phyloP scores from a whole-genome alignment of 2,329 filamentous ascomycete genomes.

The Fusarium sp. region DNA sequence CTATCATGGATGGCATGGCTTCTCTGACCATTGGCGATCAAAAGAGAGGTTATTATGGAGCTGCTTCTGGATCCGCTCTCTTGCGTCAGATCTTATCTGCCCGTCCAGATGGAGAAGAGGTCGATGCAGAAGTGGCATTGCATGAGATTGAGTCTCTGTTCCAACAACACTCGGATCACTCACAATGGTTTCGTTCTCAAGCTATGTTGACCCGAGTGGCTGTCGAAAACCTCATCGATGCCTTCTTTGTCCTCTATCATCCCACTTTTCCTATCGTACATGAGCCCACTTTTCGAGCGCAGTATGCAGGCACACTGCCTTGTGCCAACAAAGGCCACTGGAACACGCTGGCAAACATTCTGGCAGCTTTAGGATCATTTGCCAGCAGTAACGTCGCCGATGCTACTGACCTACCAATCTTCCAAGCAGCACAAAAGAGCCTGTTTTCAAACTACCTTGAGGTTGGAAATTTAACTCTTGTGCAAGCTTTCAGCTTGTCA shows the following conservation, averaged over 20 bases:
- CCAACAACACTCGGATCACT: slow-evolving; percentile 30
- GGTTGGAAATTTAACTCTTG: slow-evolving; percentile 25
- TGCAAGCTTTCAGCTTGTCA: slow-evolving; percentile 22
- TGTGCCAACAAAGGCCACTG: slow-evolving; percentile 27
- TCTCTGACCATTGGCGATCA: slow-evolving; percentile 29
- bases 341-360: slow-evolving; percentile 21
- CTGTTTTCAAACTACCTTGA: slow-evolving; percentile 32
- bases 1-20: slow-evolving; percentile 36
- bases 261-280: slow-evolving; percentile 27
- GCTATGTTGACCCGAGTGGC: slow-evolving; percentile 33
- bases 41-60: slow-evolving; percentile 32
- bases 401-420: slow-evolving; percentile 17
- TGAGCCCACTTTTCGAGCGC: slow-evolving; percentile 33
- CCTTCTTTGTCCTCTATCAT: slow-evolving; percentile 28
- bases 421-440: slow-evolving; percentile 24
- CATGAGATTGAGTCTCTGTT: slow-evolving; percentile 32
- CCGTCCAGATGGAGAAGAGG: slow-evolving; percentile 28
- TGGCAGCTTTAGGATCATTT: slow-evolving; percentile 24
- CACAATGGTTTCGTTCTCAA: slow-evolving; percentile 34
- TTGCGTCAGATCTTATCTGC: slow-evolving; percentile 32
- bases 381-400: slow-evolving; percentile 14
- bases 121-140: slow-evolving; percentile 24
- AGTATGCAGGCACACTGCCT: slow-evolving; percentile 17
- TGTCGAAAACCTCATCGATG: slow-evolving; percentile 27
- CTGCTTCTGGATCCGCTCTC: slow-evolving; percentile 30